Base-by-base conservation (phyloP, 2,329 filamentous ascomycete species). In the Talaromyces atroroseus region DNA sequence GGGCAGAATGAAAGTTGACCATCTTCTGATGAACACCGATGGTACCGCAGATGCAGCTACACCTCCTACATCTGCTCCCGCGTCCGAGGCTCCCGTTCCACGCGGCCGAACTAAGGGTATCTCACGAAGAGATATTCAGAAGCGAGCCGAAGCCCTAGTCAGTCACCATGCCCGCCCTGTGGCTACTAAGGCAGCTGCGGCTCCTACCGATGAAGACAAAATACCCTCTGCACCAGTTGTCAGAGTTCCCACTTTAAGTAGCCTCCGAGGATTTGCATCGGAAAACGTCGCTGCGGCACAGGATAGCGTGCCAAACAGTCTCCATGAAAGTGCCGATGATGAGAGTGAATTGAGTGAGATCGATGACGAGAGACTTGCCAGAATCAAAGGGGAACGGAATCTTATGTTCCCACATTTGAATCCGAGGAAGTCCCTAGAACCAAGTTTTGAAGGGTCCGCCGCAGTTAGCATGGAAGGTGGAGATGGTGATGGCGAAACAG, bases 311-410 rank as follows among this genome's bases (percentile, higher is more conserved):
- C 77, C 79, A 0, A 81, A 80, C 5, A 89, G 82, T 58, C 72
- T 85, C 7, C 82, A 85, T 58, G 84, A 87, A 59, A 85, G 81
- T 42, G 85, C 82, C 0, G 85, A 88, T 60, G 84, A 87, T 54
- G 85, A 88, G 68, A 88, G 84, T 64, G 85, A 88, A 60, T 74
- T 88, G 0, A 88, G 84, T 52, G 86, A 88, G 59, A 80, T 85
- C 10, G 70, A 72, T 46, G 71, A 71, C n/a, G 65, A 68, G 38
- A 69, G 65, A 40, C 58, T 68, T 3, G 61, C 65, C 16, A 71
- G 64, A 20, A 62, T 68, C n/a, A 59, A 62, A 20, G 52, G 40
- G 1, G 64, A 66, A 26, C 60, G 61, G 8, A 65, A 64, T n/a
- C 24, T 20, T 21, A 48, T 65, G 14, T 69, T 69, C 44, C 64